A percentile compares a stretch with the other conserved stretches of the same genome.
Evolutionary conservation across 2,329 filamentous ascomycete species (phyloP).

Genomic region (Colletotrichum sp.): DNA sequence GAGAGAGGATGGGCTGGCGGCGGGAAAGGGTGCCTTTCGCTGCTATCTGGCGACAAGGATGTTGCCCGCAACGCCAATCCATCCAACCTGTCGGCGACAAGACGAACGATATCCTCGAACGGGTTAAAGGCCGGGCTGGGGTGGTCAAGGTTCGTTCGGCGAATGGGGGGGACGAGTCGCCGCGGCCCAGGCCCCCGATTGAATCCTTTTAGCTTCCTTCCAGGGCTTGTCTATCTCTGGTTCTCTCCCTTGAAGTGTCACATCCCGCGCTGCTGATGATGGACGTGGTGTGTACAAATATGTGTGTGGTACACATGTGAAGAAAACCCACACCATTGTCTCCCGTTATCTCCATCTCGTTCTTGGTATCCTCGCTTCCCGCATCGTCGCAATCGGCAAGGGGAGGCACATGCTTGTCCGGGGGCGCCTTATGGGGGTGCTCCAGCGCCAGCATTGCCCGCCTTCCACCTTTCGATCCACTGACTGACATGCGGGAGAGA

Average conservation of each 20-base stretch:
- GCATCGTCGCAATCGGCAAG: background rate
- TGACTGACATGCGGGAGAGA: background rate
- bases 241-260: background rate
- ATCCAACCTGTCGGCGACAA: background rate
- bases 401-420: conserved; percentile 5
- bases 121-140: background rate
- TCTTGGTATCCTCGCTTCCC: background rate
- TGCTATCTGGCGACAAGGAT: conserved; percentile 19
- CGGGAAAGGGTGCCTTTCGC: background rate
- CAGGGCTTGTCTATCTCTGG: background rate
- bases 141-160: background rate
- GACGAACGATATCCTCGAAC: conserved; percentile 4
- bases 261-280: background rate
- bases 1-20: background rate
- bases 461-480: background rate
- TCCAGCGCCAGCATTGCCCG: background rate
- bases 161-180: background rate
- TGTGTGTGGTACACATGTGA: background rate
- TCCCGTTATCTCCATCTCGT: background rate
- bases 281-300: background rate
- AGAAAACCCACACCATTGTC: background rate
- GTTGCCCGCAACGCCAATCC: background rate
- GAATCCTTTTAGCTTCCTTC: background rate
- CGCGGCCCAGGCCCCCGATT: background rate
- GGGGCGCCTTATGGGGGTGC: background rate